A percentile compares a stretch with the other conserved stretches of the same genome.
Conservation (phyloP, 257 asterid species). For the Solanum chmielewskii region DNA sequence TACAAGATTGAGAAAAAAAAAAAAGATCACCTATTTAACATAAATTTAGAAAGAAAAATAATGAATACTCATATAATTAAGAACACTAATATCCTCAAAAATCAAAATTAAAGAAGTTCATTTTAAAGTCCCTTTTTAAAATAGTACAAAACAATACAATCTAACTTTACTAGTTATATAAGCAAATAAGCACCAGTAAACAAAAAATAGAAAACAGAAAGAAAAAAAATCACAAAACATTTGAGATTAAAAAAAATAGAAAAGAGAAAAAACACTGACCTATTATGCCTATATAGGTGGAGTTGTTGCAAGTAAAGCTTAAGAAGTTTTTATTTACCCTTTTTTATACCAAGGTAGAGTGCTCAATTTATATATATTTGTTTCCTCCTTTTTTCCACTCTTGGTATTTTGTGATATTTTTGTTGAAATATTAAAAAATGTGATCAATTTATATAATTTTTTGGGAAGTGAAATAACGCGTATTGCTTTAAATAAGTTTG, state of each 20-base stretch:
- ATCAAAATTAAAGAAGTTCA: not conserved
- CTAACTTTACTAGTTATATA: not conserved
- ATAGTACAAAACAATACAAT: too few relatives aligned
- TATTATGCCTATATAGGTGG: not conserved
- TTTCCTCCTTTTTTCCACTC: not conserved
- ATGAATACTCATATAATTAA: too few relatives aligned
- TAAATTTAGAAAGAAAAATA: not conserved
- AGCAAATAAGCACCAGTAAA: not conserved
- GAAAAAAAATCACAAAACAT: not conserved
- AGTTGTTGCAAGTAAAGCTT: too few relatives aligned
- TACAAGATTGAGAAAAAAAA: not conserved
- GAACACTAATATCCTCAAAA: not conserved
- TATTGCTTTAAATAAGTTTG: not conserved
- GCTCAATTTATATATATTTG: not conserved
- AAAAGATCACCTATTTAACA: not conserved
- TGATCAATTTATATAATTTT: too few relatives aligned
- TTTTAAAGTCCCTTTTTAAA: not conserved
- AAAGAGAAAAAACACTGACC: not conserved
- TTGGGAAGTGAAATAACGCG: not conserved
- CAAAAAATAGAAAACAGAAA: too few relatives aligned
- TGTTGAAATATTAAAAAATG: too few relatives aligned
- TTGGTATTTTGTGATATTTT: not conserved
- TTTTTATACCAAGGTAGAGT: not conserved
- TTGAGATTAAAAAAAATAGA: not conserved
- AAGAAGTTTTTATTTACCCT: not conserved